Evolutionary conservation across 805 yeast species (phyloP), one percentile per base, ranked within the genome.

Genomic region (Candida xyloterini): DNA sequence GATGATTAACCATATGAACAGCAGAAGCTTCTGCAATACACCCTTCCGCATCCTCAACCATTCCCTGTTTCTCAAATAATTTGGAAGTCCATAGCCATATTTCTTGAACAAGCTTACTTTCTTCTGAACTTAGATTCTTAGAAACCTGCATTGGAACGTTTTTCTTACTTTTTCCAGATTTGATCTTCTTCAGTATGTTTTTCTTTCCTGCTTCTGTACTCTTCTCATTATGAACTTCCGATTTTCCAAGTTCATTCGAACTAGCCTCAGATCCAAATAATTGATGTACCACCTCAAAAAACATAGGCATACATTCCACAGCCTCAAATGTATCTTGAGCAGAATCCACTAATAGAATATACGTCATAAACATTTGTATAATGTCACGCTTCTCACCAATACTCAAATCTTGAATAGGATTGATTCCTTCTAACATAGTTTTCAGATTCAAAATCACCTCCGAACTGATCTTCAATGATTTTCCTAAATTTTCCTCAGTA

Each of bases 71-170:
- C 51, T 74, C 64, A 55, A 86, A 88, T 20, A 87, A 63, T 26
- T 73, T 71, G 0, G 88, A 72, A 0, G 86, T 71, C 76, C 88
- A 77, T 35, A 89, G 57, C 96, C 96, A 89, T 16, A 86, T 54
- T 24, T 70, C 68, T 51, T 81, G 87, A 32, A 80, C 55, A 8
- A 78, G 52, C 16, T 51, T 57, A 32, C 65, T 62, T 30, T 70
- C 76, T 9, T 30, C 25, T 7, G 36, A 35, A 18, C 27, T 16
- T 13, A 45, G 25, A 10, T 28, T 20, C 32, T 28, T 24, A 9
- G 39, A 15, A 4, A 15, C 38, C 10, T 22, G 38, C 26, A 33
- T 31, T 15, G 36, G 15, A 11, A 47, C 46, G 1, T 55, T 10
- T 47, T 47, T 23, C 26, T 38, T 16, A 16, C 27, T n/a, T 15